Evolutionary conservation across 768 basidiomycete species (phyloP).

Genomic region (Leccinum incarnatum): DNA sequence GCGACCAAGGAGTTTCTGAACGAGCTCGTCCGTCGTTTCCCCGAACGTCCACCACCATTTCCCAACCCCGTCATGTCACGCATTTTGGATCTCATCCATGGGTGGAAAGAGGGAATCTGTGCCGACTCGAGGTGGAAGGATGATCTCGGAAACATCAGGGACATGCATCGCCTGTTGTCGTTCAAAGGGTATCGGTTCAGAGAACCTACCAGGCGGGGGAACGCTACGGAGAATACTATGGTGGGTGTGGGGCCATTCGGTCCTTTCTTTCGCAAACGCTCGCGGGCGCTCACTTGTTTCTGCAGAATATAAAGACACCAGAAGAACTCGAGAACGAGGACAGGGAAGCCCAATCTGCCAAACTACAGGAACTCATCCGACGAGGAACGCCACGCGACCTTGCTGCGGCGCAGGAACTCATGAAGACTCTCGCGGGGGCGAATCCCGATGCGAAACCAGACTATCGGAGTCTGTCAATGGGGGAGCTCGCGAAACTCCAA

Average conservation of each 20-base stretch:
- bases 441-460: constrained; percentile 94
- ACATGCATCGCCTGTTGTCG: constrained; percentile 92
- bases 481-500: constrained; percentile 91
- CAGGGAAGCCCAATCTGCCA: constrained; percentile 90
- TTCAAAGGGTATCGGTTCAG: constrained; percentile 92
- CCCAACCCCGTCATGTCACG: constrained; percentile 93
- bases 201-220: constrained; percentile 35
- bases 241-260: constrained; percentile 7
- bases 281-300: neutral
- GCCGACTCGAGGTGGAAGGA: constrained; percentile 89
- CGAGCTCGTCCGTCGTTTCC: constrained; percentile 96
- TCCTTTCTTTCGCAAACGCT: neutral
- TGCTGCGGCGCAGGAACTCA: constrained; percentile 92
- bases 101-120: constrained; percentile 95
- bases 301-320: constrained; percentile 86
- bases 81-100: constrained; percentile 88
- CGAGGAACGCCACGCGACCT: constrained; percentile 95
- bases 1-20: constrained; percentile 97
- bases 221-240: constrained; percentile 19
- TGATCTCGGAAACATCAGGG: constrained; percentile 93
- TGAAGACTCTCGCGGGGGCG: constrained; percentile 93
- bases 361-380: constrained; percentile 97
- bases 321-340: constrained; percentile 97
- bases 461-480: constrained; percentile 85
- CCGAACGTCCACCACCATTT: constrained; percentile 94